These are phyloP conservation scores for Penicillium bialowiezense DNA, from an alignment of 495 filamentous ascomycete species.

Conservation along the genomic window DNA sequence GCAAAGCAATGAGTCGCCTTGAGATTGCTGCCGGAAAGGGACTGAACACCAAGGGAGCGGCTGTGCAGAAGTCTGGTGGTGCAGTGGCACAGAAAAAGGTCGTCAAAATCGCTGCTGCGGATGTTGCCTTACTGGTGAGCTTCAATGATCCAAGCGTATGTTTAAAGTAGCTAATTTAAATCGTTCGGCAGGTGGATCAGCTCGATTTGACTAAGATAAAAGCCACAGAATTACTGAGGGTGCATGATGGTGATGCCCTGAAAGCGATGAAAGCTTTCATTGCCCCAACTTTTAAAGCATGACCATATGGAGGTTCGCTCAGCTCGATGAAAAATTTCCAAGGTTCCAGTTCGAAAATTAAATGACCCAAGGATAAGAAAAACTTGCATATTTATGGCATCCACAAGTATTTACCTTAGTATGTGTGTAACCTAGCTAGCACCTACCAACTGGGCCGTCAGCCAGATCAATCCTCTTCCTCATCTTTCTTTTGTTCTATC, in stretches of 20 bases:
- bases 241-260: conserved; percentile 73
- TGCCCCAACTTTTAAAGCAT: conserved; percentile 30
- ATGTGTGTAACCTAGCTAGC: too few species aligned
- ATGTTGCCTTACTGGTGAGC: conserved; percentile 62
- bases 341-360: background rate
- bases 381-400: background rate
- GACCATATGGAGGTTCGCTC: background rate
- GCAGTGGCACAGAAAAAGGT: conserved; percentile 46
- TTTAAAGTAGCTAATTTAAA: background rate
- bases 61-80: conserved; percentile 44
- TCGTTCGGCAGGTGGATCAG: conserved; percentile 61
- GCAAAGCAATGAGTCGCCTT: conserved; percentile 75
- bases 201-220: conserved; percentile 75
- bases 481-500: conserved; percentile 29
- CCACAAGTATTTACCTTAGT: too few species aligned
- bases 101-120: conserved; percentile 63
- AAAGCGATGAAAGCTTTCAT: conserved; percentile 68
- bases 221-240: conserved; percentile 78
- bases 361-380: background rate
- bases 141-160: background rate
- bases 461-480: conserved; percentile 12
- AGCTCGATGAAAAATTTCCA: background rate
- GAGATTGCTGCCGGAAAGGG: conserved; percentile 44
- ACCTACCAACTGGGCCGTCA: background rate
- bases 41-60: conserved; percentile 11